Conservation (phyloP, 495 filamentous ascomycete genomes). For the Glutinoglossum americanum region DNA sequence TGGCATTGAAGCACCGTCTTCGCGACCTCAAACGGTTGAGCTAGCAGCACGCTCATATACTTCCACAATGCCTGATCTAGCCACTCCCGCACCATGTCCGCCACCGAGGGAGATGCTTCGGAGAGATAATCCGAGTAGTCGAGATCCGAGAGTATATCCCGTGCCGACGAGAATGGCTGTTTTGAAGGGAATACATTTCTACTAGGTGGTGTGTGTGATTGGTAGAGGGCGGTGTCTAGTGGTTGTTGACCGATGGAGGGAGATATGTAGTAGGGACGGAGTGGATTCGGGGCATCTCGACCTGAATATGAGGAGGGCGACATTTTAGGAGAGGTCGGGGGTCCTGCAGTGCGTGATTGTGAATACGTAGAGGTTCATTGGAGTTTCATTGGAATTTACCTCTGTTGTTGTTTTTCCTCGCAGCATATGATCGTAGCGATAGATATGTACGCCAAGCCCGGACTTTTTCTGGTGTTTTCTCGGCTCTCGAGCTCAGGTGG, state of each 20-base stretch:
- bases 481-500: no score
- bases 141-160: conserved; percentile 58
- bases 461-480: no score
- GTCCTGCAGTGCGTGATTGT: neutral
- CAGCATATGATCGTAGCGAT: no score
- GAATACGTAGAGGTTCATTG: neutral
- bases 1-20: conserved; percentile 80
- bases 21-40: conserved; percentile 93
- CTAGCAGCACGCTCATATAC: conserved; percentile 61
- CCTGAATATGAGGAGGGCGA: conserved; percentile 10
- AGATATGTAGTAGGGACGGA: conserved; percentile 87
- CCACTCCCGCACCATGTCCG: conserved; percentile 46
- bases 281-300: conserved; percentile 56
- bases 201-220: neutral
- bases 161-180: conserved; percentile 2
- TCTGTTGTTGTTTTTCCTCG: no score
- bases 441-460: no score
- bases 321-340: neutral
- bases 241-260: conserved; percentile 45
- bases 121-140: conserved; percentile 76
- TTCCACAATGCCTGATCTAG: conserved; percentile 68
- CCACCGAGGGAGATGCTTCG: conserved; percentile 50
- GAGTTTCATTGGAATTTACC: neutral
- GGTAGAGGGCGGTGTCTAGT: conserved; percentile 3
- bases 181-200: conserved; percentile 5